Evolutionary conservation across 371 early-diverging fungal genomes (phyloP).

Genomic region (Batrachochytrium dendrobatidis): DNA sequence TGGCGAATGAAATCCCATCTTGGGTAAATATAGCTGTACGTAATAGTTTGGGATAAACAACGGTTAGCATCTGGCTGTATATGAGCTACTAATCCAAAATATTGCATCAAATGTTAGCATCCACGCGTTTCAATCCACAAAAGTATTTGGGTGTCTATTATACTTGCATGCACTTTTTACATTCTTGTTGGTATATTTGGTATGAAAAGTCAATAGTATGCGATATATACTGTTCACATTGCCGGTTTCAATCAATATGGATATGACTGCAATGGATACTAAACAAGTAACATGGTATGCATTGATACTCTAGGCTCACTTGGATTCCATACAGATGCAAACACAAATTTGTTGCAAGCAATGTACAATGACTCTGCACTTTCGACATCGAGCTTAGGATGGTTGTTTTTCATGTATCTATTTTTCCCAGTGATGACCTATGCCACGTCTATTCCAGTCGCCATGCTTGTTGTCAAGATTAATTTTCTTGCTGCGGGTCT

Average conservation of each 20-base stretch:
- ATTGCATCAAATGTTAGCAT: slow-evolving; percentile 12
- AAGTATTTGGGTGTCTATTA: slow-evolving; percentile 26
- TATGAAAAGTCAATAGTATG: too few species aligned
- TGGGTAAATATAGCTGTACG: slow-evolving; percentile 43
- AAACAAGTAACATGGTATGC: too few species aligned
- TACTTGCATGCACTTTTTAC: slow-evolving; percentile 19
- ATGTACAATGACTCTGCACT: slow-evolving; percentile 9
- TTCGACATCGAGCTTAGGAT: not conserved
- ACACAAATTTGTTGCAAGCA: slow-evolving; percentile 17
- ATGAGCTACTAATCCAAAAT: not conserved
- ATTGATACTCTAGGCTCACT: too few species aligned
- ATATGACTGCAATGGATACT: too few species aligned
- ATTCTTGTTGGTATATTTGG: slow-evolving; percentile 28
- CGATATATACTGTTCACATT: too few species aligned
- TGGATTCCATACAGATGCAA: slow-evolving; percentile 9
- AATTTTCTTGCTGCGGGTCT: slow-evolving; percentile 31
- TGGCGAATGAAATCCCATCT: slow-evolving; percentile 41
- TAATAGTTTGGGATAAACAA: too few species aligned
- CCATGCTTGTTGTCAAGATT: slow-evolving; percentile 31
- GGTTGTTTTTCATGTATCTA: slow-evolving; percentile 22
- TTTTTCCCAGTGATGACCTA: slow-evolving; percentile 32
- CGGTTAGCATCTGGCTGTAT: too few species aligned
- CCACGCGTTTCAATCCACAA: slow-evolving; percentile 20
- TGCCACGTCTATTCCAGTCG: slow-evolving; percentile 35
- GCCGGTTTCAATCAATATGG: slow-evolving; percentile 1